Evolutionary conservation across 129 eudicot genomes (phyloP), one percentile per base, ranked within the genome.

Genomic region (Flaveria robusta): DNA sequence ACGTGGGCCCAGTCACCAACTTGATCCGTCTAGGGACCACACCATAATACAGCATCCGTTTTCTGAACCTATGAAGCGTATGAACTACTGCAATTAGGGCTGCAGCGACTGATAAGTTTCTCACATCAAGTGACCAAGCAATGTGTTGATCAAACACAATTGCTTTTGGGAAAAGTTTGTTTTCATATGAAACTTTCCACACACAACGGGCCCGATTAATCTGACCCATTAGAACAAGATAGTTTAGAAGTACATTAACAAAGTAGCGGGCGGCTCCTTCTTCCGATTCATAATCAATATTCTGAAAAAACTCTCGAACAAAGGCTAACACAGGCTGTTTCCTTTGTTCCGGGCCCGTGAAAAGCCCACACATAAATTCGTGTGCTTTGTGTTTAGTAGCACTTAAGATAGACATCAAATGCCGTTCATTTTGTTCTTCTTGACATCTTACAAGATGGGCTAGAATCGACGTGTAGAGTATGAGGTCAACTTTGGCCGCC

Each of bases 81-180:
- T 95, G 99, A 27, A 89, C 97, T 8, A 95, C 99, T 14, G 99
- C 97, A 51, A 91, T 82, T 23, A 95, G 87, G 71, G 99, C 99
- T 31, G 99, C 99, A 12, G 97, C 99, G 78, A 95, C 97, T 1
- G 99, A 91, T 74, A 95, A 86, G 80, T 91, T 89, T 69, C 99
- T 87, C 20, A 95, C 99, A 78, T 95, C 99, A 46, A 95, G 97
- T 68, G 99, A 95, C 99, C 99, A 95, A 16, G 99, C 99, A 71
- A 95, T 91, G 73, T 95, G 97, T 68, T 95, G 97, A 83, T 95
- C 99, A 80, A 95, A 95, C 52, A 95, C 99, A 27, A 95, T 95
- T 39, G 99, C 99, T 77, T 95, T 95, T 0, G 99, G 97, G 66
- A 95, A 95, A 74, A 95, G 96, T 76, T 95, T 95, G 78, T 91